phyloP scores from a whole-genome alignment of 1,139 yeast species.

The Debaryomycetaceae sp. region DNA sequence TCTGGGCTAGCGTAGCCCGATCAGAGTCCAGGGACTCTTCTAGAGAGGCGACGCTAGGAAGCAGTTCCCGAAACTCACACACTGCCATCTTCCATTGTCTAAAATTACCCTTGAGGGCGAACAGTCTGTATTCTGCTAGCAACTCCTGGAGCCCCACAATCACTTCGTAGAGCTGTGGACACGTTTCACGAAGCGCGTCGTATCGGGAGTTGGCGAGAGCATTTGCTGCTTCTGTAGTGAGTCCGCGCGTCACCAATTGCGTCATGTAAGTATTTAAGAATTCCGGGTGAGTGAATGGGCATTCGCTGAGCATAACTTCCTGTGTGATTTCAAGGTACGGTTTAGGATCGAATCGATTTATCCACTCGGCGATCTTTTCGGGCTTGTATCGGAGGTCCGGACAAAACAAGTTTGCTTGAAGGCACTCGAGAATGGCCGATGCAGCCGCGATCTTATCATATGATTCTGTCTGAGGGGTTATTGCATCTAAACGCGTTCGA shows the following conservation, averaged over 20 bases:
- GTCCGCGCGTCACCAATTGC: constrained; percentile 53
- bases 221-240: constrained; percentile 42
- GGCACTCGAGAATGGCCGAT: constrained; percentile 43
- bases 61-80: constrained; percentile 39
- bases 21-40: constrained; percentile 12
- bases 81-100: constrained; percentile 40
- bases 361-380: constrained; percentile 44
- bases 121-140: constrained; percentile 28
- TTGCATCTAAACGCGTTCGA: constrained; percentile 1
- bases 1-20: constrained; percentile 20
- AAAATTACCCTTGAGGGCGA: constrained; percentile 33
- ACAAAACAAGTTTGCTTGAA: constrained; percentile 42
- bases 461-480: not conserved
- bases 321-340: constrained; percentile 42
- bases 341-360: constrained; percentile 52
- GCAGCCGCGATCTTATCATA: constrained; percentile 20
- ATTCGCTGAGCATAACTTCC: constrained; percentile 30
- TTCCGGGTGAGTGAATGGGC: constrained; percentile 41
- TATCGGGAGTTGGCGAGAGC: constrained; percentile 33
- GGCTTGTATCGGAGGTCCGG: constrained; percentile 33
- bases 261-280: constrained; percentile 57
- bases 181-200: constrained; percentile 20
- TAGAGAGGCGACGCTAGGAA: constrained; percentile 6
- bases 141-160: constrained; percentile 38
- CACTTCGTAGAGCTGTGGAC: constrained; percentile 23